Evolutionary conservation across 2,329 filamentous ascomycete species (phyloP).

Genomic region (Xylariaceae sp.): DNA sequence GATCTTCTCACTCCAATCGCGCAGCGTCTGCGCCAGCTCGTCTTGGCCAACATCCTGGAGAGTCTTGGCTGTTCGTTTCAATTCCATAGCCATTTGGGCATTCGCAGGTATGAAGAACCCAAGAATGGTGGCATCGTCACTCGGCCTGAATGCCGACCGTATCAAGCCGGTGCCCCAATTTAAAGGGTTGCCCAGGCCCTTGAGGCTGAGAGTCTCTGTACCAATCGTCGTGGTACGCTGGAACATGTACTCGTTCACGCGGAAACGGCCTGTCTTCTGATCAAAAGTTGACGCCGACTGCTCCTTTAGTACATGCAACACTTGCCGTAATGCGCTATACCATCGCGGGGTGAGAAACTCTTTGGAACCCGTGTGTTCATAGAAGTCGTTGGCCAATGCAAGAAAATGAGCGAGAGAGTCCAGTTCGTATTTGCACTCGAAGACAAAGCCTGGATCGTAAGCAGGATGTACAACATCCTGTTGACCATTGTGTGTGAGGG

Average conservation of each 20-base stretch:
- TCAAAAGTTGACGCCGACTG: constrained; percentile 82
- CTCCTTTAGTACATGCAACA: constrained; percentile 68
- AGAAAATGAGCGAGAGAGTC: constrained; percentile 93
- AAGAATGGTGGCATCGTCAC: constrained; percentile 89
- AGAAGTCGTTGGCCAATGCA: constrained; percentile 77
- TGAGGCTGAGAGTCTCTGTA: constrained; percentile 82
- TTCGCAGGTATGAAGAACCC: constrained; percentile 95
- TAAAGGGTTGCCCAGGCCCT: constrained; percentile 85
- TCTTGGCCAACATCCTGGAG: constrained; percentile 57
- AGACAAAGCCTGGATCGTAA: constrained; percentile 80
- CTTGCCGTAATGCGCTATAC: constrained; percentile 68
- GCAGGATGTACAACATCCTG: constrained; percentile 77
- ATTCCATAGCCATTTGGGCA: constrained; percentile 89
- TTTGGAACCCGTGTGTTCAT: constrained; percentile 69
- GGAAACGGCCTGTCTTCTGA: constrained; percentile 56
- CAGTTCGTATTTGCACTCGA: constrained; percentile 98
- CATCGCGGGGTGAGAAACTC: constrained; percentile 76
- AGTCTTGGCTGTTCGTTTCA: constrained; percentile 66
- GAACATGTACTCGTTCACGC: constrained; percentile 80
- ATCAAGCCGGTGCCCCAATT: constrained; percentile 79
- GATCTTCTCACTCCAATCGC: constrained; percentile 57
- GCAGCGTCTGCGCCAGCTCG: constrained; percentile 49
- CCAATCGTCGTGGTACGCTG: constrained; percentile 72
- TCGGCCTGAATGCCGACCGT: constrained; percentile 87
- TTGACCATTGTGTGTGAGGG: constrained; percentile 70